Evolutionary conservation across 345 rosid genomes (phyloP).

Genomic region (Cardamine chenopodiifolia): DNA sequence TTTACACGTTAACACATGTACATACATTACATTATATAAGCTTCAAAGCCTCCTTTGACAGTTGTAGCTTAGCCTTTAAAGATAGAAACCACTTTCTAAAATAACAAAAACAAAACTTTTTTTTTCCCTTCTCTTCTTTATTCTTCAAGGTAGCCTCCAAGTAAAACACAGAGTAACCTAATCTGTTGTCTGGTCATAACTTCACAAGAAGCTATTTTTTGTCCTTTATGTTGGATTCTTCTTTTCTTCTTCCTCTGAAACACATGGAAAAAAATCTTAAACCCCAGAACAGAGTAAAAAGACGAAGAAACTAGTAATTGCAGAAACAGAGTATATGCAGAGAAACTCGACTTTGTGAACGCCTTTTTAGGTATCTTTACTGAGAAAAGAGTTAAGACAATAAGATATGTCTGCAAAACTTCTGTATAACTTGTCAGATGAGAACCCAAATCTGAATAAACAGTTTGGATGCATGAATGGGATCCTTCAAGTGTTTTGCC

Average conservation of each 20-base stretch:
- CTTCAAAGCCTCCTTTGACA: slow-evolving; percentile 40
- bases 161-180: slow-evolving; percentile 31
- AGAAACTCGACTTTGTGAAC: slow-evolving; percentile 11
- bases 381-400: slow-evolving; percentile 19
- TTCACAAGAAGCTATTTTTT: slow-evolving; percentile 36
- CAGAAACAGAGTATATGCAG: slow-evolving; percentile 20
- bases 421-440: slow-evolving; percentile 61
- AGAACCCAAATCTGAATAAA: slow-evolving; percentile 69
- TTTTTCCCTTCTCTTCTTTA: slow-evolving; percentile 32
- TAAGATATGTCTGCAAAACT: slow-evolving; percentile 69
- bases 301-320: slow-evolving; percentile 16
- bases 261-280: slow-evolving; percentile 4
- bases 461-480: slow-evolving; percentile 93
- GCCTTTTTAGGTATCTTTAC: not conserved
- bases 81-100: slow-evolving; percentile 33
- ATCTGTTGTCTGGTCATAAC: slow-evolving; percentile 39
- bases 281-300: slow-evolving; percentile 15
- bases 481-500: slow-evolving; percentile 74
- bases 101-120: not conserved
- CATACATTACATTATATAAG: slow-evolving; percentile 38
- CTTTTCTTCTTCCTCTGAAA: slow-evolving; percentile 33
- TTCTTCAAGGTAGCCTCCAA: slow-evolving; percentile 45
- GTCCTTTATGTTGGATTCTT: slow-evolving; percentile 40
- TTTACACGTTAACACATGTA: slow-evolving; percentile 37
- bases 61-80: slow-evolving; percentile 43